Evolutionary conservation across 345 rosid genomes (phyloP).

Genomic region (Streptanthus diversifolius): DNA sequence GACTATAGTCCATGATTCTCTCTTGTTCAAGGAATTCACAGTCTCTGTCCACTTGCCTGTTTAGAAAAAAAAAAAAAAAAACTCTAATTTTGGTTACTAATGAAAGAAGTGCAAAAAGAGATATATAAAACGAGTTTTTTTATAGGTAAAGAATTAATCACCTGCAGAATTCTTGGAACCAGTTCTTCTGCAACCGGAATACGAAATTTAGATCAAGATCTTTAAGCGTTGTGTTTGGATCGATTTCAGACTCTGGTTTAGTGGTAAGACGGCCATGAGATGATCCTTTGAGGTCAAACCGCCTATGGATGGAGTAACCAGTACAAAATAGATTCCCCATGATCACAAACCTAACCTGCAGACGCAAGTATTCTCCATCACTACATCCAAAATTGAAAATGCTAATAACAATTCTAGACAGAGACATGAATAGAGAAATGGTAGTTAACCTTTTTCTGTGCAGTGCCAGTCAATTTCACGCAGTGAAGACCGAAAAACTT

Average conservation of each 20-base stretch:
- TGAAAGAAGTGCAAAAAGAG: neutral
- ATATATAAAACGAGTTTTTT: neutral
- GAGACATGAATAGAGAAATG: neutral
- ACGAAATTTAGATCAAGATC: slow-evolving; percentile 90
- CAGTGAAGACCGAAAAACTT: slow-evolving; percentile 95
- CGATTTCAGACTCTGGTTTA: slow-evolving; percentile 80
- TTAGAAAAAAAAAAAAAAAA: neutral
- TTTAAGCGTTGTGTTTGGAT: slow-evolving; percentile 84
- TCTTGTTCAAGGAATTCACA: slow-evolving; percentile 93
- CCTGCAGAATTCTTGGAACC: slow-evolving; percentile 97
- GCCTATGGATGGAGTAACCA: slow-evolving; percentile 67
- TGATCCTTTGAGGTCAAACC: slow-evolving; percentile 95
- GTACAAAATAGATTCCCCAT: slow-evolving; percentile 96
- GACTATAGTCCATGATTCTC: slow-evolving; percentile 96
- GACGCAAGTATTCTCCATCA: slow-evolving; percentile 19
- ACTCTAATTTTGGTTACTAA: neutral
- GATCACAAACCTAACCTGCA: slow-evolving; percentile 82
- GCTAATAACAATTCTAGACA: neutral
- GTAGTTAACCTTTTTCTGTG: slow-evolving; percentile 71
- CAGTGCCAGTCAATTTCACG: slow-evolving; percentile 63
- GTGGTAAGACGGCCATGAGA: slow-evolving; percentile 86
- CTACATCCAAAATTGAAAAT: neutral
- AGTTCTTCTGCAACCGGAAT: slow-evolving; percentile 62
- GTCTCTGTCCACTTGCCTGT: slow-evolving; percentile 94
- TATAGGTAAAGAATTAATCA: slow-evolving; percentile 20